Percentiles rank a stretch among this genome's conserved stretches.
Conservation (phyloP, 441 rosid genomes). For the Jatropha multifida region DNA sequence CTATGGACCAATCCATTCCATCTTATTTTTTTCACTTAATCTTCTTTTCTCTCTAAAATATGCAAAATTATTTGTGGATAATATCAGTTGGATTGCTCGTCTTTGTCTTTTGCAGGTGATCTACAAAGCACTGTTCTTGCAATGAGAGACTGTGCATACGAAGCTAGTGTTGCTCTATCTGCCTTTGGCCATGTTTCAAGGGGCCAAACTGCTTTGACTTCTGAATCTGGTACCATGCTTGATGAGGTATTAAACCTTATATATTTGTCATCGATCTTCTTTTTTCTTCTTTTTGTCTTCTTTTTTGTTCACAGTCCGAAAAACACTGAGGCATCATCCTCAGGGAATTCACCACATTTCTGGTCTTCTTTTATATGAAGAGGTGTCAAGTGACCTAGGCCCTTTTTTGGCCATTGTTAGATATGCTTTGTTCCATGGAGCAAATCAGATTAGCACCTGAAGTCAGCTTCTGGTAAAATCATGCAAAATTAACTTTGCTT, state of each 20-base stretch:
- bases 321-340: background rate
- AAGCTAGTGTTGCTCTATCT: slow-evolving; percentile 75
- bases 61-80: slow-evolving; percentile 1
- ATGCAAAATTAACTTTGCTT: background rate
- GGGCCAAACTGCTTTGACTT: slow-evolving; percentile 90
- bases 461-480: background rate
- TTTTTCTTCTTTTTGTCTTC: slow-evolving; percentile 2
- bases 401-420: slow-evolving; percentile 3
- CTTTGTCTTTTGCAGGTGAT: slow-evolving; percentile 58
- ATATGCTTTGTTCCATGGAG: background rate
- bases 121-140: slow-evolving; percentile 77
- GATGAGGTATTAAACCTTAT: slow-evolving; percentile 68
- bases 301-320: background rate
- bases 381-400: background rate
- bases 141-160: slow-evolving; percentile 92
- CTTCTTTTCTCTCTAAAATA: background rate
- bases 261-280: slow-evolving; percentile 6
- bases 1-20: background rate
- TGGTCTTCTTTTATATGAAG: background rate
- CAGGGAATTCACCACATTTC: background rate
- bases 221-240: slow-evolving; percentile 97
- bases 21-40: background rate
- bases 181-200: slow-evolving; percentile 75
- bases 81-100: slow-evolving; percentile 13
- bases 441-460: background rate